phyloP scores from a whole-genome alignment of 805 yeast genomes.

The Cyberlindnera bimundalis region DNA sequence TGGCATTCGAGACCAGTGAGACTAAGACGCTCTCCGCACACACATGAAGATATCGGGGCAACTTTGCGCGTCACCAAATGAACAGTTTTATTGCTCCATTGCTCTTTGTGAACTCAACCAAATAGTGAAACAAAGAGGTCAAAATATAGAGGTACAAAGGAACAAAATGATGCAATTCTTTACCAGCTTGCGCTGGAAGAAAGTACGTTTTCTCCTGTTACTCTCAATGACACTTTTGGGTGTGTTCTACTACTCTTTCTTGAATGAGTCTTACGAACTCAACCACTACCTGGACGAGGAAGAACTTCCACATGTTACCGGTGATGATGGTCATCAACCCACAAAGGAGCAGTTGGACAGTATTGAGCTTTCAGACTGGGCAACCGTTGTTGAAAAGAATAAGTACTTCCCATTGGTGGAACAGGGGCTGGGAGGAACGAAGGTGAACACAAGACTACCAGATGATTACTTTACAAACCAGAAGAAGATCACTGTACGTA shows the following conservation, averaged over 20 bases:
- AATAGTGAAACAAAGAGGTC: too few species aligned
- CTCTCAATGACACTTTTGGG: conserved; percentile 18
- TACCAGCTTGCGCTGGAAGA: conserved; percentile 3
- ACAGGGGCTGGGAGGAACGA: conserved; percentile 16
- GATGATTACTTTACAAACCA: conserved; percentile 23
- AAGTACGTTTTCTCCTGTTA: conserved; percentile 18
- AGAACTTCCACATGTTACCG: conserved; percentile 25
- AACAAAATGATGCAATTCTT: not conserved
- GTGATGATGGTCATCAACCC: conserved; percentile 1
- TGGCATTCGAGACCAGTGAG: too few species aligned
- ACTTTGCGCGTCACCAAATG: too few species aligned
- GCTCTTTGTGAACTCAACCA: too few species aligned
- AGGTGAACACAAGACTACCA: conserved; percentile 13
- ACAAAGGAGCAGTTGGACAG: conserved; percentile 7
- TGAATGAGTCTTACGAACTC: conserved; percentile 25
- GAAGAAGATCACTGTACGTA: conserved; percentile 19
- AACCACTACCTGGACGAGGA: conserved; percentile 26
- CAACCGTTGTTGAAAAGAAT: conserved; percentile 32
- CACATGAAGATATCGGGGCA: too few species aligned
- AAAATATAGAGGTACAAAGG: too few species aligned
- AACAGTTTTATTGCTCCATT: too few species aligned
- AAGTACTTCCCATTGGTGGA: conserved; percentile 37
- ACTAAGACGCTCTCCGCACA: too few species aligned
- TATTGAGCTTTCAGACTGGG: conserved; percentile 9
- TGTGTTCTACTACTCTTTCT: conserved; percentile 27